Base-by-base conservation (phyloP, 78 protist genomes). In the Monosiga brevicollis region DNA sequence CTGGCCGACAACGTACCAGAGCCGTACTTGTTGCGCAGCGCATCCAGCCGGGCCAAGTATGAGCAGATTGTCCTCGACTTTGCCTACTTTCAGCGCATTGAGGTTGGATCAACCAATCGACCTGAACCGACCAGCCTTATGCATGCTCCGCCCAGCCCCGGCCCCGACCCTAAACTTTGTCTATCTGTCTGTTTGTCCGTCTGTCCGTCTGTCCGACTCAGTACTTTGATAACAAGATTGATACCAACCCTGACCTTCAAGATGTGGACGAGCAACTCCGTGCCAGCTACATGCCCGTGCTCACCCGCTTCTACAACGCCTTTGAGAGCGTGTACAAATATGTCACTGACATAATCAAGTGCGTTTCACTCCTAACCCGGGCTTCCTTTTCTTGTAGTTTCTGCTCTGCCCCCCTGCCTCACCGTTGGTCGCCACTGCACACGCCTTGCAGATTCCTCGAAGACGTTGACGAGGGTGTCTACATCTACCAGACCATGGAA, bases 271-370 rank as follows among this genome's bases (percentile, higher is more conserved):
- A 87, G 78, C 94, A 93, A 62, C 88, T 97, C 40, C 86, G 93
- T n/a, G 95, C 90, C 39, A 94, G 72, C 76, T 97, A 96, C 89
- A 43, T 90, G 32, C 90, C 86, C 76, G 42, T 94, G 1, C 76
- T 95, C 34, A 78, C 85, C 79, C 91, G 99, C 43, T 94, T 97
- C 88, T 97, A 90, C 86, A 73, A 54, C 26, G 73, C 94, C 34
- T 97, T 97, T 81, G 96, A 96, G 84, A 62, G 91, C 79, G 83
- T 97, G 34, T 93, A 86, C 87, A 90, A 83, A 70, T 96, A 96
- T 87, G 77, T 85, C 73, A 76, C 36, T 39, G 98, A 95, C 81
- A 24, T 88, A 0, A 2, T 75, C 82, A 26, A 82, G 71, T 49
- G 62, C 62, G 62, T 49, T 49, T n/a, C n/a, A n/a, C n/a, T n/a